phyloP scores from a whole-genome alignment of 2,329 filamentous ascomycete genomes.

The Metarhizium brunneum region DNA sequence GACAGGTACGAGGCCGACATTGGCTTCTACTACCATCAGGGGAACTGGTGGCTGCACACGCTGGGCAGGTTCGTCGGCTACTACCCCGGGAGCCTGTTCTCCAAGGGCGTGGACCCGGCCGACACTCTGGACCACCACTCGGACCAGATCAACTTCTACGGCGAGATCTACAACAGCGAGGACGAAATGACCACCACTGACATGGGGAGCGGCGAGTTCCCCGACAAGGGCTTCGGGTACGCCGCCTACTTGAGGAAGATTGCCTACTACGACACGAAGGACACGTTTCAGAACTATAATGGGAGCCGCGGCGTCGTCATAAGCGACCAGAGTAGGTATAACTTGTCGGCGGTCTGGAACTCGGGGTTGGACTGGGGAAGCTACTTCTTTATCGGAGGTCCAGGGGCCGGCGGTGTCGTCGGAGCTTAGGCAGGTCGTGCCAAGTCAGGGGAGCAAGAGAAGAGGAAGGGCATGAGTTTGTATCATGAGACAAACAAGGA shows the following conservation, averaged over 20 bases:
- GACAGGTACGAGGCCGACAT: slow-evolving; percentile 9
- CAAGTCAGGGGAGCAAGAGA: too few relatives aligned
- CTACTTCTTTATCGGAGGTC: slow-evolving; percentile 11
- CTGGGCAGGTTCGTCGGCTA: slow-evolving; percentile 11
- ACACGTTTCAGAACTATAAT: slow-evolving; percentile 5
- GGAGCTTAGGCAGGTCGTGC: slow-evolving; percentile 4
- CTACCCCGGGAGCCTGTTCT: slow-evolving; percentile 12
- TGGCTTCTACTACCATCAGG: slow-evolving; percentile 6
- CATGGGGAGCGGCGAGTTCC: slow-evolving; percentile 15
- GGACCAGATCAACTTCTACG: slow-evolving; percentile 10
- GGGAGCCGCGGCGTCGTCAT: slow-evolving; percentile 2
- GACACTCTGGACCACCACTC: slow-evolving; percentile 9
- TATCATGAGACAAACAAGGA: too few relatives aligned
- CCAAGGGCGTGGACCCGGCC: background rate
- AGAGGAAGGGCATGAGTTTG: too few relatives aligned
- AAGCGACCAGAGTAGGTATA: slow-evolving; percentile 10
- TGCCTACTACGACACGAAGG: slow-evolving; percentile 7
- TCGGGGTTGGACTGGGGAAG: slow-evolving; percentile 11
- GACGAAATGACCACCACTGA: slow-evolving; percentile 10
- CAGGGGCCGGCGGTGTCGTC: slow-evolving; percentile 12
- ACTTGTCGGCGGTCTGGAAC: slow-evolving; percentile 7
- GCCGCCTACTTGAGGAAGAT: slow-evolving; percentile 12
- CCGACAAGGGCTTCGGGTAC: slow-evolving; percentile 9
- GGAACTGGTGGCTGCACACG: slow-evolving; percentile 13
- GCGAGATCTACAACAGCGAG: slow-evolving; percentile 13